Percentiles rank a stretch among this genome's conserved stretches.
phyloP scores from a whole-genome alignment of 2,329 filamentous ascomycete genomes.

The Coniochaeta hoffmannii region DNA sequence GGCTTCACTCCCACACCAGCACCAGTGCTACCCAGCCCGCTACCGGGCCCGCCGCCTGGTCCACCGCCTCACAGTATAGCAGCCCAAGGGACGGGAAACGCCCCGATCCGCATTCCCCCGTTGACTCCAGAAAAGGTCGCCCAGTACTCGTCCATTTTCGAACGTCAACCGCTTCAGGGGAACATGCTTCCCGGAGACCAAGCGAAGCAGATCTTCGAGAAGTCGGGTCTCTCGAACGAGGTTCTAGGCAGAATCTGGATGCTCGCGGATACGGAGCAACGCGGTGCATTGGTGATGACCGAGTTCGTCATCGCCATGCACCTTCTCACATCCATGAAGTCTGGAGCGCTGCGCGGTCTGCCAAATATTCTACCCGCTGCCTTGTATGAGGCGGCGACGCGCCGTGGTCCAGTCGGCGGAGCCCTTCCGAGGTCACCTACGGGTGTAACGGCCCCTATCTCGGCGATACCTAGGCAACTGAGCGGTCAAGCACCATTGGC shows the following conservation, averaged over 20 bases:
- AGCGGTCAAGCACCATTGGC: constrained; percentile 53
- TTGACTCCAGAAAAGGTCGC: constrained; percentile 81
- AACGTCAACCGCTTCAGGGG: constrained; percentile 74
- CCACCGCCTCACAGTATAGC: constrained; percentile 31
- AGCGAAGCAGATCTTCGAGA: constrained; percentile 92
- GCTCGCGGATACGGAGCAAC: constrained; percentile 86
- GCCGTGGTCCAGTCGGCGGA: constrained; percentile 46
- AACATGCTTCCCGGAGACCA: constrained; percentile 70
- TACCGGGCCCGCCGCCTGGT: constrained; percentile 31
- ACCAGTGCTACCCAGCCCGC: constrained; percentile 32
- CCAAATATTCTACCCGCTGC: constrained; percentile 76
- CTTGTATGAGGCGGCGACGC: constrained; percentile 82
- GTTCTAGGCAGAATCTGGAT: constrained; percentile 93
- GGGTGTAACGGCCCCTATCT: constrained; percentile 44
- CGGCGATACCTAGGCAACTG: constrained; percentile 75
- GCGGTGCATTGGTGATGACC: constrained; percentile 75
- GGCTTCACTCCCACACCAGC: constrained; percentile 46
- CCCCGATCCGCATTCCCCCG: constrained; percentile 78
- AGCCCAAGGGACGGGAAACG: constrained; percentile 52
- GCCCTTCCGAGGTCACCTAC: constrained; percentile 35
- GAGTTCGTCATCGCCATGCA: constrained; percentile 99
- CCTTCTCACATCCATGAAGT: constrained; percentile 84
- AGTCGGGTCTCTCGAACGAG: constrained; percentile 83
- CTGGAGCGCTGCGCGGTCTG: constrained; percentile 68
- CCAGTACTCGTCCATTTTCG: constrained; percentile 85